Conservation (phyloP, 1,284 basidiomycete species). For the Papiliotrema fonsecae region DNA sequence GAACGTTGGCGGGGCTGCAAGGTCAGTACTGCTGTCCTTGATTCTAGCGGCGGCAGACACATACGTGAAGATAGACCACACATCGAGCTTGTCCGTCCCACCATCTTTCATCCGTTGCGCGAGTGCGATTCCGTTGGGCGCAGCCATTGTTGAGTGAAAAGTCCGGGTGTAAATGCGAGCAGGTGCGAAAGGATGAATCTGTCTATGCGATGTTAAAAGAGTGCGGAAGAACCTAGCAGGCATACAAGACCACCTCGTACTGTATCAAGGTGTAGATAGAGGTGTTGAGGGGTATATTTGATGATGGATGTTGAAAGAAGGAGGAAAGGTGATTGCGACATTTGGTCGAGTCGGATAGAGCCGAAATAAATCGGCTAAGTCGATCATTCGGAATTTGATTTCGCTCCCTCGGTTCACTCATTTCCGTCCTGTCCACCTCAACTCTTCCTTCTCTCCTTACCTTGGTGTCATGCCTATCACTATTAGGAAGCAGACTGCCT, state of each 20-base stretch:
- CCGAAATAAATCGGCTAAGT: no score
- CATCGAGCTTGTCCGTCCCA: conserved; percentile 59
- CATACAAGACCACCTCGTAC: no score
- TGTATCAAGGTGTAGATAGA: no score
- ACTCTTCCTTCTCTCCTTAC: no score
- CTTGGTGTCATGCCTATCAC: no score
- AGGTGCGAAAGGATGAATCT: no score
- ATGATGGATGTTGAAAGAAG: neutral
- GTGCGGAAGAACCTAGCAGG: no score
- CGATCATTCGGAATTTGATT: no score
- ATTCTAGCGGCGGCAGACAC: conserved; percentile 25
- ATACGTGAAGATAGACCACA: conserved; percentile 90
- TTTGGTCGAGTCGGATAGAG: neutral
- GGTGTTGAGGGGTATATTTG: no score
- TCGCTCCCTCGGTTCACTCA: no score
- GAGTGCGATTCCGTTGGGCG: conserved; percentile 27
- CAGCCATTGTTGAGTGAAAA: conserved; percentile 1
- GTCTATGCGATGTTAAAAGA: neutral
- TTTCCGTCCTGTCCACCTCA: no score
- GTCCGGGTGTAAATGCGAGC: neutral
- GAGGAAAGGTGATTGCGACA: neutral
- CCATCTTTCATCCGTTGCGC: conserved; percentile 44
- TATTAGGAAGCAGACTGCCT: no score
- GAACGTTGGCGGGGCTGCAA: conserved; percentile 72
- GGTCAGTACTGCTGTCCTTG: neutral